Conservation (phyloP, 2,329 filamentous ascomycete species). For the Talaromyces sp. region DNA sequence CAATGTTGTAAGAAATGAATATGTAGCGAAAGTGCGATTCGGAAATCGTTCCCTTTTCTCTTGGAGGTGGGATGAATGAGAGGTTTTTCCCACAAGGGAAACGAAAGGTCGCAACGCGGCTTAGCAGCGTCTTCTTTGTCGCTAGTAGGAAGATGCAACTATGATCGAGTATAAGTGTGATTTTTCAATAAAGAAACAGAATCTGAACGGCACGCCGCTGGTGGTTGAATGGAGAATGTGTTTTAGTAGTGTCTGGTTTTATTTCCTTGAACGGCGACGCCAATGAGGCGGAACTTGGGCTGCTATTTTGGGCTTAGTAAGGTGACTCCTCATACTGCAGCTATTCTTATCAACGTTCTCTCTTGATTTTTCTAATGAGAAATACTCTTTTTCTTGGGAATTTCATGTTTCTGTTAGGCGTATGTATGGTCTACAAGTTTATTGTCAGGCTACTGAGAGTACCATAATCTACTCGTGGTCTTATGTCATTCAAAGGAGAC, state of each 20-base stretch:
- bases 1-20: neutral
- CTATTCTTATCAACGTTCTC: neutral
- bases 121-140: neutral
- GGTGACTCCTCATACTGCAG: conserved; percentile 19
- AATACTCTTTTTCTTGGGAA: neutral
- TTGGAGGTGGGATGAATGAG: conserved; percentile 3
- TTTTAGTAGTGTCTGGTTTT: neutral
- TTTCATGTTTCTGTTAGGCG: neutral
- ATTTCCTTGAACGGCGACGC: conserved; percentile 13
- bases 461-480: neutral
- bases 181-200: neutral
- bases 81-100: conserved; percentile 11
- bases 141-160: neutral
- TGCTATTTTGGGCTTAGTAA: conserved; percentile 30
- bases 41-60: neutral
- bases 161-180: neutral
- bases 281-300: conserved; percentile 25
- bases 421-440: neutral
- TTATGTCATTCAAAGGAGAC: neutral
- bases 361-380: neutral
- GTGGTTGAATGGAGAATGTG: conserved; percentile 1
- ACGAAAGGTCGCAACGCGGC: conserved; percentile 4
- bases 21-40: neutral
- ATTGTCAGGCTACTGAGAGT: neutral
- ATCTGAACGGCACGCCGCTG: conserved; percentile 1